phyloP scores from a whole-genome alignment of 2,329 filamentous ascomycete species.

The Ascochyta clinopodiicola region DNA sequence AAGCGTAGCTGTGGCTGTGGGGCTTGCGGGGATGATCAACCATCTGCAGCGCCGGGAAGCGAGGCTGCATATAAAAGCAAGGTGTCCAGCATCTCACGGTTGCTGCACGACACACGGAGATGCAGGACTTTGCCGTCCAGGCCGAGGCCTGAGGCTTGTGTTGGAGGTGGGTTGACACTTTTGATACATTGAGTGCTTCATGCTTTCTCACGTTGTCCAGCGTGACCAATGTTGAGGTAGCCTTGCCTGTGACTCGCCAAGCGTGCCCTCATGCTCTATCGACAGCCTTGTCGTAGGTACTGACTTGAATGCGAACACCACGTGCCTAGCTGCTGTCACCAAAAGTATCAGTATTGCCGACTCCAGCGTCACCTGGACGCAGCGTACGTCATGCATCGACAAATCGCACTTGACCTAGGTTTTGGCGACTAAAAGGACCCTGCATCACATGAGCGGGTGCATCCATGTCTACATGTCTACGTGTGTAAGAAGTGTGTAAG shows the following conservation, averaged over 20 bases:
- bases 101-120: background rate
- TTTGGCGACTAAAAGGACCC: constrained; percentile 18
- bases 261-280: background rate
- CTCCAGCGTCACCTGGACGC: constrained; percentile 8
- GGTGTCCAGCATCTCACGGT: background rate
- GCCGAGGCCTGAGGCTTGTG: background rate
- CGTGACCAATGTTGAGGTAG: too few relatives aligned
- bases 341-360: background rate
- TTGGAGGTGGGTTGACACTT: background rate
- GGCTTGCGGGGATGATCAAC: constrained; percentile 18
- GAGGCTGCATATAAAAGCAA: constrained; percentile 10
- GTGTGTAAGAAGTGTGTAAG: background rate
- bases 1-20: constrained; percentile 12
- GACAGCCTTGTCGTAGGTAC: background rate
- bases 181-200: constrained; percentile 1
- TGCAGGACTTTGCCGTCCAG: background rate
- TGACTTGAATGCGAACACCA: background rate
- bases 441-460: constrained; percentile 20
- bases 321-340: background rate
- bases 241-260: background rate
- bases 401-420: constrained; percentile 3
- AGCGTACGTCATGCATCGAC: background rate
- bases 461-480: background rate
- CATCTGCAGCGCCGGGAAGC: constrained; percentile 19
- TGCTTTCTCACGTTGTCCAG: background rate